These are phyloP conservation scores for Rheum nobile DNA, from an alignment of 148 eudicot genomes.

Conservation along the genomic window DNA sequence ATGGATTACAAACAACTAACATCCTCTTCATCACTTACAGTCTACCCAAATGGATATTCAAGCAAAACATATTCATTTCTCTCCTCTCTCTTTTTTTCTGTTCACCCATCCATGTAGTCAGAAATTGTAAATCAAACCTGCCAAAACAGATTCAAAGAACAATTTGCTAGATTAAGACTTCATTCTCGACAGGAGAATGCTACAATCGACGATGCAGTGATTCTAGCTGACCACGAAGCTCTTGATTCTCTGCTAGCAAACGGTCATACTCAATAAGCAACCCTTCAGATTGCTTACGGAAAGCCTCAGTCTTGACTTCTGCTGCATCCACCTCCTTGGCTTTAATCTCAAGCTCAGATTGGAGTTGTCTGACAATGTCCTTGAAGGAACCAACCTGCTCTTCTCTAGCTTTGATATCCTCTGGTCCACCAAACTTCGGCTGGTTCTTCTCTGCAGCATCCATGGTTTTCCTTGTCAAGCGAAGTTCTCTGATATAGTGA, in stretches of 20 bases:
- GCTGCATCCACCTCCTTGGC: constrained; percentile 35
- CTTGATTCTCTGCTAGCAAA: constrained; percentile 45
- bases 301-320: constrained; percentile 35
- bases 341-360: constrained; percentile 33
- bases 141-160: neutral
- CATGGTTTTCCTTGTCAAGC: constrained; percentile 42
- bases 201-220: constrained; percentile 24
- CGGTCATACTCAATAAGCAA: constrained; percentile 49
- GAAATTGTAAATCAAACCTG: neutral
- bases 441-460: constrained; percentile 35
- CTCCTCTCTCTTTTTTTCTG: neutral
- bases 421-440: constrained; percentile 24
- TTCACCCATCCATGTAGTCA: neutral
- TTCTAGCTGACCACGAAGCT: constrained; percentile 35
- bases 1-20: neutral
- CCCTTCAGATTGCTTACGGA: constrained; percentile 48
- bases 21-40: neutral
- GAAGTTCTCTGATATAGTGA: constrained; percentile 63
- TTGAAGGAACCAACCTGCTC: constrained; percentile 33
- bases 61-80: neutral
- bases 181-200: constrained; percentile 28
- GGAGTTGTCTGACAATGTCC: constrained; percentile 34
- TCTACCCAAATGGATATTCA: neutral
- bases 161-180: constrained; percentile 17
- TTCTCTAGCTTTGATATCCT: constrained; percentile 46